phyloP scores from a whole-genome alignment of 2,329 filamentous ascomycete species.

The Simplicillium sp. region DNA sequence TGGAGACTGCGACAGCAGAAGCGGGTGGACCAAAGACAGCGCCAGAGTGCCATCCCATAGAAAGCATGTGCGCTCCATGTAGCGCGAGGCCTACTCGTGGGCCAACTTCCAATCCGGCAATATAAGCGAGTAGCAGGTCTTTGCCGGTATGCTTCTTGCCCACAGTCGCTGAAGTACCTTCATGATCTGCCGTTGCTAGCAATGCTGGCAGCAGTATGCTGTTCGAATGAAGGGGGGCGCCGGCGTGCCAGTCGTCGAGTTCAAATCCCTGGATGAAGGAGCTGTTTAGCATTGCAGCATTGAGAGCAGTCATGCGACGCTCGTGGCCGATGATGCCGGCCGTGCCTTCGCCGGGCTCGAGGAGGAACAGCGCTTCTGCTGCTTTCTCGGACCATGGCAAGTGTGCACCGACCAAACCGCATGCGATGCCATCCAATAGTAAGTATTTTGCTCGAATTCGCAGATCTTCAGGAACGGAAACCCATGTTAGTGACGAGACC shows the following conservation, averaged over 20 bases:
- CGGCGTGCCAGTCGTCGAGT: conserved; percentile 31
- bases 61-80: conserved; percentile 25
- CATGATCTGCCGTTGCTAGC: conserved; percentile 20
- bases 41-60: conserved; percentile 29
- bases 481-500: conserved; percentile 14
- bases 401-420: conserved; percentile 26
- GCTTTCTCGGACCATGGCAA: conserved; percentile 29
- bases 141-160: conserved; percentile 10
- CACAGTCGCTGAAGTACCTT: background rate
- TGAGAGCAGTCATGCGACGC: conserved; percentile 23
- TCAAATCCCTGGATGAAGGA: conserved; percentile 33
- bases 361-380: conserved; percentile 17
- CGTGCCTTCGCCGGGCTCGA: conserved; percentile 20
- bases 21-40: conserved; percentile 27
- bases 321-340: conserved; percentile 13
- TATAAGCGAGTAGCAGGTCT: conserved; percentile 21
- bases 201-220: conserved; percentile 27
- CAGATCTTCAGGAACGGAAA: conserved; percentile 20
- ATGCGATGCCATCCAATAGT: conserved; percentile 31
- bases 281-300: conserved; percentile 30
- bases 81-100: conserved; percentile 26
- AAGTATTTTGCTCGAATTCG: conserved; percentile 27
- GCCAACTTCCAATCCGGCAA: conserved; percentile 29
- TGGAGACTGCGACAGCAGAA: conserved; percentile 18
- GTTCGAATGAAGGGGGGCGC: conserved; percentile 28